Base-by-base conservation (phyloP, 73 alveolate genomes). In the Symbiodinium pilosum region DNA sequence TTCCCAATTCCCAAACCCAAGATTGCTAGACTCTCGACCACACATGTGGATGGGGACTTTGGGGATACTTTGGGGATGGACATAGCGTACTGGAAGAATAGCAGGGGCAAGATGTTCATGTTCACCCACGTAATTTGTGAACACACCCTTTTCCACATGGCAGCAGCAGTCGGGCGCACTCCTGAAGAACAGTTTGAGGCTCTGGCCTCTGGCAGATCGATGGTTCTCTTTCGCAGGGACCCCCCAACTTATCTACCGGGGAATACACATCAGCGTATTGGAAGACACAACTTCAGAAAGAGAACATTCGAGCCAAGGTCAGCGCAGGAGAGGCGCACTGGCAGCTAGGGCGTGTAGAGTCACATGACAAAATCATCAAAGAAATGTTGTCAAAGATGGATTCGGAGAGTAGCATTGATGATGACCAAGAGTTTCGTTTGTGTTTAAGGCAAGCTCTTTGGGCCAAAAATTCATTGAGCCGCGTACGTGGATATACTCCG, bases 351-450 rank as follows among this genome's bases (percentile, higher is more conserved):
- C 7, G 92, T 1, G 40, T 40, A 2, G 92, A 84, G 38, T 4
- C n/a, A 0, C 92, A 84, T 34, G 92, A 73, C 20, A 43, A 24
- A n/a, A 84, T 84, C 3, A 2, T 84, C 26, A 84, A 84, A 24
- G 73, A 40, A 12, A 84, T 84, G 92, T 20, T 84, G 47, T 41
- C 92, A n/a, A 16, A 73, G 9, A 84, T 84, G 92, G 92, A 84
- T 43, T 30, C 43, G 34, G 43, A 42, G 75, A 28, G n/a, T 0
- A 71, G 75, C 7, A 43, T 44, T 12, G 20, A 7, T 0, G 43
- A 42, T 43, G 75, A 26, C 18, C 34, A 24, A 0, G 75, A 84
- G 1, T 84, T 84, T 43, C 12, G 91, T 14, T 38, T 3, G 30
- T 83, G 91, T 41, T 43, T 83, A 0, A 16, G 91, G 2, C 68